phyloP scores from a whole-genome alignment of 106 monocot species.

The Dioscorea zingiberensis region DNA sequence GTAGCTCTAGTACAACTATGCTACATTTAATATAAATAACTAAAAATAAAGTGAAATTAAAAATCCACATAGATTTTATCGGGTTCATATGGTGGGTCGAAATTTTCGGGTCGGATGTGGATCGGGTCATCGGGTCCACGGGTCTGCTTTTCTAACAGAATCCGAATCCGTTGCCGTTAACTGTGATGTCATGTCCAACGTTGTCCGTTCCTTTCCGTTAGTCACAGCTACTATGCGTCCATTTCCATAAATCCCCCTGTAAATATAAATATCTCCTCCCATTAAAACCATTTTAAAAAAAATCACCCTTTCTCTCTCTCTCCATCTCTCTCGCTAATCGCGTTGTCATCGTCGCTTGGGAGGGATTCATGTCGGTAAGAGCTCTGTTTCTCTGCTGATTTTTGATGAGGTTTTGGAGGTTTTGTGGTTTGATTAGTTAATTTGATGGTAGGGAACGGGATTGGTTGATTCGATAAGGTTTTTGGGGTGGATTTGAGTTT shows the following conservation, averaged over 20 bases:
- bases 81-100: no score
- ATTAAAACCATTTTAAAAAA: neutral
- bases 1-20: no score
- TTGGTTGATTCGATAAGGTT: neutral
- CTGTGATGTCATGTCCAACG: neutral
- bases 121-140: no score
- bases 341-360: neutral
- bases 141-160: neutral
- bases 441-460: neutral
- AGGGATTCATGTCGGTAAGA: slow-evolving; percentile 12
- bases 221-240: neutral
- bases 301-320: neutral
- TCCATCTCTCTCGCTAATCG: neutral
- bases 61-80: no score
- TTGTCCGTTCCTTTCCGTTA: neutral
- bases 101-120: no score
- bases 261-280: neutral
- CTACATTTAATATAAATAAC: no score
- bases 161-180: neutral
- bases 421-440: neutral
- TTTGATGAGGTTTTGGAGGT: neutral
- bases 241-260: neutral
- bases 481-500: neutral
- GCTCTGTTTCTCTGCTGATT: neutral
- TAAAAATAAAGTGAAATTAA: no score